phyloP scores from a whole-genome alignment of 106 monocot genomes.

The Alisma plantagoaquatica region DNA sequence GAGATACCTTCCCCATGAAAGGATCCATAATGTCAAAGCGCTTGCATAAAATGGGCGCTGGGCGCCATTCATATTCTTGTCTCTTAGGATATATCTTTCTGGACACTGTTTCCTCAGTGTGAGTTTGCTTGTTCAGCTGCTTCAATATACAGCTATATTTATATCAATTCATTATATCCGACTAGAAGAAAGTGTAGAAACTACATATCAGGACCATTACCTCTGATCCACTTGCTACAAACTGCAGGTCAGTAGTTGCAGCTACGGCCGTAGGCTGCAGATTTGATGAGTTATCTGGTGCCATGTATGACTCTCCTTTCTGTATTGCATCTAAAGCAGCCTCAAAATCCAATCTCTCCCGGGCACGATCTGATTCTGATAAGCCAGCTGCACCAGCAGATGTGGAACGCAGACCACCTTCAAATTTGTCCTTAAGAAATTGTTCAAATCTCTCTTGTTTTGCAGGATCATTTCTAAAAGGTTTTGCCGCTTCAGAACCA shows the following conservation, averaged over 20 bases:
- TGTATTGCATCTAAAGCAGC: conserved; percentile 63
- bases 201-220: too few species aligned
- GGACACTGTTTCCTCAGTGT: conserved; percentile 26
- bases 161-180: too few species aligned
- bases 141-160: conserved; percentile 1
- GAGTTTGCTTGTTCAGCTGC: conserved; percentile 10
- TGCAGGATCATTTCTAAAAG: conserved; percentile 77
- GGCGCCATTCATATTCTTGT: conserved; percentile 87
- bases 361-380: conserved; percentile 75
- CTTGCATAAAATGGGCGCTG: conserved; percentile 82
- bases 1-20: conserved; percentile 90
- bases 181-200: too few species aligned
- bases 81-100: conserved; percentile 48
- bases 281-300: conserved; percentile 9
- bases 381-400: conserved; percentile 21
- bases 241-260: conserved; percentile 23
- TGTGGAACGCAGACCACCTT: conserved; percentile 73
- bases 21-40: conserved; percentile 94
- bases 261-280: conserved; percentile 12
- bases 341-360: conserved; percentile 89
- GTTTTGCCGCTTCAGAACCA: conserved; percentile 44
- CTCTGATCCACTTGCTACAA: conserved; percentile 33
- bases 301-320: conserved; percentile 25
- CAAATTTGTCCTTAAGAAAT: conserved; percentile 89
- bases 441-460: conserved; percentile 96